Percentiles rank a stretch among this genome's conserved stretches.
Conservation (phyloP, 176 grass and related monocot species). For the Areca catechu region DNA sequence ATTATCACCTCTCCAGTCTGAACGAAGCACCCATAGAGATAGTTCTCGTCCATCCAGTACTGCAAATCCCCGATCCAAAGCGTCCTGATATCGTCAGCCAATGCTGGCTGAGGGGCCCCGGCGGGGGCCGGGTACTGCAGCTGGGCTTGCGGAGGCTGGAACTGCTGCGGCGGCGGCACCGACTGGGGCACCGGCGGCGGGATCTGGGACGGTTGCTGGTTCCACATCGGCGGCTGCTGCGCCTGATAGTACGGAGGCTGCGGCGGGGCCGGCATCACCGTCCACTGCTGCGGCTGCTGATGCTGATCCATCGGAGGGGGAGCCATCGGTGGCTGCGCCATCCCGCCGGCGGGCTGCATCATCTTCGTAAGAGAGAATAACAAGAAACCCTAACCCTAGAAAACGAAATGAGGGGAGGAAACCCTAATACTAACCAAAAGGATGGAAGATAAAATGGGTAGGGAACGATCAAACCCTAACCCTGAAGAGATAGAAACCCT, state of each 20-base stretch:
- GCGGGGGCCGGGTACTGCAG: conserved; percentile 33
- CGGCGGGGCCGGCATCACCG: neutral
- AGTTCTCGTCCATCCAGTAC: conserved; percentile 98
- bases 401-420: neutral
- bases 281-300: conserved; percentile 22
- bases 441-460: neutral
- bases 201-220: conserved; percentile 13
- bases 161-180: conserved; percentile 15
- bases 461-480: neutral
- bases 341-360: conserved; percentile 29
- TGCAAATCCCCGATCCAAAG: conserved; percentile 96
- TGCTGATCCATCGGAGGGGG: conserved; percentile 21
- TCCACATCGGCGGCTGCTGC: conserved; percentile 11
- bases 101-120: conserved; percentile 1
- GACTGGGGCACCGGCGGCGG: conserved; percentile 24
- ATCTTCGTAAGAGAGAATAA: neutral
- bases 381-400: conserved; percentile 4
- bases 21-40: conserved; percentile 56
- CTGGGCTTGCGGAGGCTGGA: conserved; percentile 4
- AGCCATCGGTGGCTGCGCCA: conserved; percentile 1
- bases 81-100: conserved; percentile 64
- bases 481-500: neutral
- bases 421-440: conserved; percentile 10
- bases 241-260: conserved; percentile 23
- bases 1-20: conserved; percentile 55